Evolutionary conservation across 257 asterid species (phyloP).

Genomic region (Solanum sejunctum): DNA sequence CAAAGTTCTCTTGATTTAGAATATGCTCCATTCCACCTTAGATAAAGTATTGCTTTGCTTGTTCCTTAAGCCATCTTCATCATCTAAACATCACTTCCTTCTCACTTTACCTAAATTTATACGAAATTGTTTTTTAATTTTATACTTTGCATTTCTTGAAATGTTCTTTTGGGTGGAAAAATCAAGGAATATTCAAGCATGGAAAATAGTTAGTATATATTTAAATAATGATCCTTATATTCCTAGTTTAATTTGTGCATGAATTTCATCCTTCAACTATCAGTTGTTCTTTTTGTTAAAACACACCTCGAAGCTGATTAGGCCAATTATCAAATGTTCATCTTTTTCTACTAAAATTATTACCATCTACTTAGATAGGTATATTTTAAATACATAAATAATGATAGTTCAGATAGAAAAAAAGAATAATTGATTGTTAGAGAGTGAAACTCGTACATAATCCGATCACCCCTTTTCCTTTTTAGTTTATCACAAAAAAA

Average conservation of each 20-base stretch:
- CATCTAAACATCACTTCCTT: background rate
- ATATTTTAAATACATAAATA: background rate
- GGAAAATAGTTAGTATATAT: background rate
- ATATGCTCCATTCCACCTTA: background rate
- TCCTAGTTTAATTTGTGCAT: too few species aligned
- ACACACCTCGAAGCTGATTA: background rate
- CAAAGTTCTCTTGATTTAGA: background rate
- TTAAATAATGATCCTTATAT: background rate
- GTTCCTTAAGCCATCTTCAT: background rate
- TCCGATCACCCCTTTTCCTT: too few species aligned
- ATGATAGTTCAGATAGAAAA: background rate
- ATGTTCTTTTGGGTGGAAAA: background rate
- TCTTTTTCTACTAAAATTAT: background rate
- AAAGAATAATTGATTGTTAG: too few species aligned
- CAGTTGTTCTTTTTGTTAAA: background rate
- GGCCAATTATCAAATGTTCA: background rate
- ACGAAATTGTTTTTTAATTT: background rate
- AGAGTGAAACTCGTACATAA: too few species aligned
- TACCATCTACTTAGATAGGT: too few species aligned
- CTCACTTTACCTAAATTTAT: background rate
- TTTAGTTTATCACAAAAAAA: too few species aligned
- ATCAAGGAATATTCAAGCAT: background rate
- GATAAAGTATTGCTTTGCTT: background rate
- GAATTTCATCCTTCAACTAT: background rate
- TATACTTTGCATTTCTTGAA: background rate